Evolutionary conservation across 306 rosid genomes (phyloP).

Genomic region (Sesbania bispinosa): DNA sequence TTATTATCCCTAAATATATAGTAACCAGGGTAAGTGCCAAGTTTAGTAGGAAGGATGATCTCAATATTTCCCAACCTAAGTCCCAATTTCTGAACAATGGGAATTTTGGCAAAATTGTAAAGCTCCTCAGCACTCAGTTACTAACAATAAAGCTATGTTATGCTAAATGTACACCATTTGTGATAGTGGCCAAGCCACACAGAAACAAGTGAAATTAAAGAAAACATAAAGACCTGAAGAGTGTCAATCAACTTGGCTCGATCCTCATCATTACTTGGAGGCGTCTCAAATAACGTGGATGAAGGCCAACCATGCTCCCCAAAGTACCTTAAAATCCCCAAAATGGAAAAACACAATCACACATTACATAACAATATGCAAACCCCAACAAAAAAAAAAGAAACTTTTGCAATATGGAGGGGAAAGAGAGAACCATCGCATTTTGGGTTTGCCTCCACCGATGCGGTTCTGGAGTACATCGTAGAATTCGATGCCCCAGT

Average conservation of each 20-base stretch:
- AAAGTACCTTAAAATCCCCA: constrained; percentile 62
- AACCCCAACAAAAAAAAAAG: neutral
- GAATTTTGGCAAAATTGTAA: neutral
- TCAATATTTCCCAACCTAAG: neutral
- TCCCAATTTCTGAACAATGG: neutral
- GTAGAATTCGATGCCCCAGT: constrained; percentile 70
- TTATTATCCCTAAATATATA: neutral
- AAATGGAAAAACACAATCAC: constrained; percentile 1
- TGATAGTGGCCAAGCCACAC: neutral
- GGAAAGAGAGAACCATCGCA: constrained; percentile 61
- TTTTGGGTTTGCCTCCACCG: constrained; percentile 97
- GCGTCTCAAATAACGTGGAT: constrained; percentile 62
- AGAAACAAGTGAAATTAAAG: neutral
- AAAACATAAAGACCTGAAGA: constrained; percentile 57
- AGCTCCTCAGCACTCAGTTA: neutral
- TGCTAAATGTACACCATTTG: neutral
- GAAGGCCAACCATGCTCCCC: constrained; percentile 90
- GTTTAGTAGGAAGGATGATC: neutral
- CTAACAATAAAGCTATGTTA: neutral
- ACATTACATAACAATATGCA: neutral
- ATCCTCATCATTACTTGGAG: constrained; percentile 65
- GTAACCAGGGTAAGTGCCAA: neutral
- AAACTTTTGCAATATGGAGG: neutral
- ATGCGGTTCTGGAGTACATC: constrained; percentile 80
- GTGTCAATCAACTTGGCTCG: constrained; percentile 71